phyloP scores from a whole-genome alignment of 768 basidiomycete genomes.

The Galerina sulciceps region DNA sequence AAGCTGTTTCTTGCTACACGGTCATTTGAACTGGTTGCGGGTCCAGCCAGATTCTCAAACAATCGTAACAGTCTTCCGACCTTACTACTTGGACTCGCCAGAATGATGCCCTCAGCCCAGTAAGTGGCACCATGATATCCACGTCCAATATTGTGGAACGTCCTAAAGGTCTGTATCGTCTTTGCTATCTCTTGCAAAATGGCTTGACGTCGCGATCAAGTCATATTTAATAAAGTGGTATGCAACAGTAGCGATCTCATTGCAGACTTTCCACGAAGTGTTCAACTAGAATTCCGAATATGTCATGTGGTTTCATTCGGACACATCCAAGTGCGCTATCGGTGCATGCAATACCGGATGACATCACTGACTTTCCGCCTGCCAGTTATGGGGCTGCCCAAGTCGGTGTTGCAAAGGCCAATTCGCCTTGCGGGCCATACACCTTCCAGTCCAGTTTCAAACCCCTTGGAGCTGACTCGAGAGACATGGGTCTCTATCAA shows the following conservation, averaged over 20 bases:
- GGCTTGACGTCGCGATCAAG: conserved; percentile 27
- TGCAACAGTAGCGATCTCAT: background rate
- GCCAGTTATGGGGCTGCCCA: conserved; percentile 64
- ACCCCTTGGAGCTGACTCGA: conserved; percentile 61
- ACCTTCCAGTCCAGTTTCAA: conserved; percentile 57
- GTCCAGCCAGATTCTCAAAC: background rate
- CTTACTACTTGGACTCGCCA: conserved; percentile 59
- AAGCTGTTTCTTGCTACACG: conserved; percentile 62
- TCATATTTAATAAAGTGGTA: conserved; percentile 57
- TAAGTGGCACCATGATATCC: conserved; percentile 58
- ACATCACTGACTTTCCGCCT: background rate
- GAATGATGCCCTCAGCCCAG: conserved; percentile 59
- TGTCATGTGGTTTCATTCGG: conserved; percentile 77
- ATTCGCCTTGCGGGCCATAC: conserved; percentile 64
- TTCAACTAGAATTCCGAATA: conserved; percentile 57
- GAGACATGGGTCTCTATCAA: conserved; percentile 62
- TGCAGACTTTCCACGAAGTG: background rate
- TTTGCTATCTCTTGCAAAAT: background rate
- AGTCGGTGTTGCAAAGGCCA: conserved; percentile 65
- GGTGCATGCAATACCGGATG: background rate
- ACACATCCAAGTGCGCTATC: conserved; percentile 53
- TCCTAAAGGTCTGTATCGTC: conserved; percentile 51
- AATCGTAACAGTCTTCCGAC: conserved; percentile 46
- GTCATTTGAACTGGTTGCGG: conserved; percentile 27
- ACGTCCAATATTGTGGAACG: conserved; percentile 63